Conservation (phyloP, 805 yeast genomes). For the Saturnispora saitoi region DNA sequence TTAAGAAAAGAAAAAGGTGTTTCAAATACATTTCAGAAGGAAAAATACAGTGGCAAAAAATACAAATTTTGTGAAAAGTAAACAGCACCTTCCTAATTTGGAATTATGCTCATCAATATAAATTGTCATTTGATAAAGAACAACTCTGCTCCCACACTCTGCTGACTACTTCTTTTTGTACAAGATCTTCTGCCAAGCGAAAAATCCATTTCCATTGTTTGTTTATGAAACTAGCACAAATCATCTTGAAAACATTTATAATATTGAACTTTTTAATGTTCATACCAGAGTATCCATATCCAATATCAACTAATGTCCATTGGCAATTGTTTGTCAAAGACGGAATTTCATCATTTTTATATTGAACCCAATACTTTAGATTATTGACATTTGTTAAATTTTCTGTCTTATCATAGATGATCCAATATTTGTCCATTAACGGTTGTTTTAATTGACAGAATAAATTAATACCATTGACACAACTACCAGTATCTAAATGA, state of each 20-base stretch:
- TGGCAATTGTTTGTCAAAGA: slow-evolving; percentile 24
- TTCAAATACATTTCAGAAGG: no score
- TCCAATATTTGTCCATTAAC: slow-evolving; percentile 14
- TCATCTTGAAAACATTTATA: background rate
- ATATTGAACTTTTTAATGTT: background rate
- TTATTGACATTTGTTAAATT: slow-evolving; percentile 25
- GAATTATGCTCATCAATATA: background rate
- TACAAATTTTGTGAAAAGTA: background rate
- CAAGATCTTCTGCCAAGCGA: background rate
- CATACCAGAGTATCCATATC: slow-evolving; percentile 33
- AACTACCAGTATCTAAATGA: slow-evolving; percentile 71
- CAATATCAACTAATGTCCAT: slow-evolving; percentile 37
- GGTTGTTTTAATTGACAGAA: slow-evolving; percentile 52
- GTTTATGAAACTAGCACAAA: background rate
- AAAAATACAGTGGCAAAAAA: background rate
- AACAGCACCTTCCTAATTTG: background rate
- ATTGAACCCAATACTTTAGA: slow-evolving; percentile 37
- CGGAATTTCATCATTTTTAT: slow-evolving; percentile 21
- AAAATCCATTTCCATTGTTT: background rate
- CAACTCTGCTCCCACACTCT: background rate
- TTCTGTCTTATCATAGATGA: slow-evolving; percentile 76
- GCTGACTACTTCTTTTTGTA: background rate
- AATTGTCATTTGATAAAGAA: no score
- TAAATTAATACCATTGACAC: slow-evolving; percentile 80
- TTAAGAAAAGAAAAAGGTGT: background rate